Evolutionary conservation across 805 yeast genomes (phyloP).

Genomic region (Candida golubevii): DNA sequence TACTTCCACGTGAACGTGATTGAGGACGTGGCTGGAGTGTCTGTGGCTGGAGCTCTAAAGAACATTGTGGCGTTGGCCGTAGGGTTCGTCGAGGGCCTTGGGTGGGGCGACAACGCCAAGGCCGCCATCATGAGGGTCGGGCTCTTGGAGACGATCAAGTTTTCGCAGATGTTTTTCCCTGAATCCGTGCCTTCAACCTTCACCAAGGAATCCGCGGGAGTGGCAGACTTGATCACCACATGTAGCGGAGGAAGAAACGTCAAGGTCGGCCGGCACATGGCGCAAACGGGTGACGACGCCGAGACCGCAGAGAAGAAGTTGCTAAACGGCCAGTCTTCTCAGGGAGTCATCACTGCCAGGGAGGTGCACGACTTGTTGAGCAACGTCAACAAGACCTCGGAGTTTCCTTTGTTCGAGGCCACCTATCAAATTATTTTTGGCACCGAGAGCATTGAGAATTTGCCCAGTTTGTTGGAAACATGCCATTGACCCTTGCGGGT

Average conservation of each 20-base stretch:
- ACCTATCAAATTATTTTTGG: conserved; percentile 83
- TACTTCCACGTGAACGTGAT: conserved; percentile 95
- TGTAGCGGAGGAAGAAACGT: conserved; percentile 98
- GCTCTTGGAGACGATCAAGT: conserved; percentile 80
- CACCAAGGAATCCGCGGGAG: conserved; percentile 94
- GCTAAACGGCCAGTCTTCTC: conserved; percentile 94
- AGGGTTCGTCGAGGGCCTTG: conserved; percentile 95
- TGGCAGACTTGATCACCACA: conserved; percentile 95
- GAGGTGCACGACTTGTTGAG: conserved; percentile 85
- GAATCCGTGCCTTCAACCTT: conserved; percentile 61
- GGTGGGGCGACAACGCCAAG: conserved; percentile 99
- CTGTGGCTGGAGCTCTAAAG: conserved; percentile 95
- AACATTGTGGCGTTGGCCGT: conserved; percentile 95
- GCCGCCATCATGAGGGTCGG: conserved; percentile 98
- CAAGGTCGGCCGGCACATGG: conserved; percentile 83
- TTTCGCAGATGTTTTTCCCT: conserved; percentile 64
- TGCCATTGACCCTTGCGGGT: not conserved
- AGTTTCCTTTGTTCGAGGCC: conserved; percentile 78
- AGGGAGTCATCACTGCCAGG: conserved; percentile 85
- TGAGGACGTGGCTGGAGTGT: conserved; percentile 92
- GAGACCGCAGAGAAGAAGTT: conserved; percentile 79
- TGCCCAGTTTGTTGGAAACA: conserved; percentile 63
- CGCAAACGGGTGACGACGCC: conserved; percentile 71
- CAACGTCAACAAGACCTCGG: conserved; percentile 47
- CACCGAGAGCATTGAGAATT: conserved; percentile 63